Evolutionary conservation across 2,329 filamentous ascomycete genomes (phyloP), one percentile per base, ranked within the genome.

Genomic region (Coniochaeta pulveracea): DNA sequence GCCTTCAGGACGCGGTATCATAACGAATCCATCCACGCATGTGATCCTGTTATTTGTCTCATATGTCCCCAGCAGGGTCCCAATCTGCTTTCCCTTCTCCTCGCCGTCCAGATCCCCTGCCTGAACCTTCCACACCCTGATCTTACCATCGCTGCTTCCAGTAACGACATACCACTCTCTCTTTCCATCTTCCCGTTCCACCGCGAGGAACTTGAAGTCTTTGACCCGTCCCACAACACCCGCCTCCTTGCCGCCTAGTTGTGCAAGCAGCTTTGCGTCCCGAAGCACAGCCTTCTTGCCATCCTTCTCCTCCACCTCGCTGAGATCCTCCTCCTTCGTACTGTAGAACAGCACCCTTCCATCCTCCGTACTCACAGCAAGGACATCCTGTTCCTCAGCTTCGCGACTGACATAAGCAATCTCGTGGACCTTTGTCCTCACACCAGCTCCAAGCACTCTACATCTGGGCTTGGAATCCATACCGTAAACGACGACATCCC

Each of bases 41-140:
- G 88, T 96, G 44, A 96, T 86, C 36, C 91, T 69, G 52, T 89
- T 88, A 28, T 80, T 77, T 15, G 88, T 94, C 56, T 88, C 80
- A 48, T 91, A 91, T 19, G 72, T 76, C 11, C 79, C 85, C 27
- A 94, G 52, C 35, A 93, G 52, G 42, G 60, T 68, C 19, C 84
- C 86, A 15, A 83, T 46, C 39, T 58, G 51, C 42, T 46, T 52
- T 22, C 46, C 40, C 15, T 34, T 22, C 36, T 43, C 44, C 41
- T 39, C 48, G 46, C 40, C 28, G 4, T 40, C 42, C 39, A 72
- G 51, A 36, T 68, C 60, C 12, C 48, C 47, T n/a, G 49, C 42
- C 34, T 47, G 48, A 21, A 93, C 45, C 40, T 58, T 68, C 81
- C 88, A 96, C 11, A 94, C 47, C 33, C 85, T 73, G n/a, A 95